phyloP scores from a whole-genome alignment of 257 asterid genomes.

The Rauvolfia tetraphylla region DNA sequence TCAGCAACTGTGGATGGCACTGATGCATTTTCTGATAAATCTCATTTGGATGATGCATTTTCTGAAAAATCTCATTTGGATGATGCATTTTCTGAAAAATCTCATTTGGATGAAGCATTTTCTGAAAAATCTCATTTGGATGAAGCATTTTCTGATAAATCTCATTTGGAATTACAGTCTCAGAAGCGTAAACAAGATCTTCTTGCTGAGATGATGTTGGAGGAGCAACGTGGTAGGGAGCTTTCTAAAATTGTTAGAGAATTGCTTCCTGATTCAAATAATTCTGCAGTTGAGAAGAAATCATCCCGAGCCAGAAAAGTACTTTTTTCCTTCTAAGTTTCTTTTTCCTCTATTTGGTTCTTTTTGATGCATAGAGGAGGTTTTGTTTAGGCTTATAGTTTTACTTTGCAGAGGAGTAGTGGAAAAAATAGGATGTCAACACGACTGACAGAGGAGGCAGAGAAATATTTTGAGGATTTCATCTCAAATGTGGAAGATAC shows the following conservation, averaged over 20 bases:
- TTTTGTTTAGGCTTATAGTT: slow-evolving; percentile 2
- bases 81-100: not conserved
- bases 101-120: slow-evolving; percentile 5
- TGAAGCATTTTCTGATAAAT: too few relatives aligned
- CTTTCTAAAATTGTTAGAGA: slow-evolving; percentile 43
- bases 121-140: slow-evolving; percentile 6
- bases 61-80: slow-evolving; percentile 6
- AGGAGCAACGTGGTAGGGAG: slow-evolving; percentile 62
- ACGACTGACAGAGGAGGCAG: slow-evolving; percentile 71
- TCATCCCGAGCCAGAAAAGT: slow-evolving; percentile 62
- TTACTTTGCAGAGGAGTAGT: slow-evolving; percentile 61
- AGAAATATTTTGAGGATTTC: slow-evolving; percentile 75
- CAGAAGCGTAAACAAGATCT: slow-evolving; percentile 59
- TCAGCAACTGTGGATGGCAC: not conserved
- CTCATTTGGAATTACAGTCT: slow-evolving; percentile 35
- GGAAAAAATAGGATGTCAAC: slow-evolving; percentile 54
- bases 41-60: not conserved
- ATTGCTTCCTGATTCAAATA: slow-evolving; percentile 40
- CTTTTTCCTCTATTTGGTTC: not conserved
- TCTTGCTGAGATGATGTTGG: slow-evolving; percentile 54
- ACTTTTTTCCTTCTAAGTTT: not conserved
- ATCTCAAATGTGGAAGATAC: slow-evolving; percentile 77
- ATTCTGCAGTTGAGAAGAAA: slow-evolving; percentile 41
- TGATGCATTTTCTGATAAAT: not conserved
- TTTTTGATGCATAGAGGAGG: not conserved